Conservation (phyloP, 345 rosid genomes). For the Acer saccharum region DNA sequence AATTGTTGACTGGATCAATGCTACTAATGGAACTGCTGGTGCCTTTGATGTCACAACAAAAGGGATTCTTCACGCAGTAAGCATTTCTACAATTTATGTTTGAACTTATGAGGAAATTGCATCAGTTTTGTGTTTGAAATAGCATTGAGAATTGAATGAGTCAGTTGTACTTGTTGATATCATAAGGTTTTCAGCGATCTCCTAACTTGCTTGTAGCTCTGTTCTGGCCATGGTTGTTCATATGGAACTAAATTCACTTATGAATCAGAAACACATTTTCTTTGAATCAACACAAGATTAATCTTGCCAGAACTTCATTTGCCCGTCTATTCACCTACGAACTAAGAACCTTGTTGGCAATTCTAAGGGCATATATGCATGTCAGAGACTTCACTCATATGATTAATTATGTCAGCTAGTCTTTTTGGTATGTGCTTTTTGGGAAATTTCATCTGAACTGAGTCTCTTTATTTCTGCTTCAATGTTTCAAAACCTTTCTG, state of each 20-base stretch:
- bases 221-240: background rate
- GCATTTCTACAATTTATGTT: conserved; percentile 18
- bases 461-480: background rate
- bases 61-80: conserved; percentile 91
- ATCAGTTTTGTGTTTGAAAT: background rate
- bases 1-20: conserved; percentile 90
- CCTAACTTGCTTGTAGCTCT: conserved; percentile 1
- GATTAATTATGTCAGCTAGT: background rate
- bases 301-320: conserved; percentile 2
- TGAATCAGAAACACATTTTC: background rate
- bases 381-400: background rate
- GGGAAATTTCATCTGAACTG: background rate
- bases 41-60: conserved; percentile 99
- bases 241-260: background rate
- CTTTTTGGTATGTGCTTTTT: background rate
- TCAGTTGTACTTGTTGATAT: background rate
- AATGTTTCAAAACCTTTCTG: background rate
- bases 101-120: conserved; percentile 1
- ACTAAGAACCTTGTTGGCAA: conserved; percentile 1
- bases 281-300: background rate
- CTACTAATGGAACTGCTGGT: conserved; percentile 78
- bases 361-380: conserved; percentile 3
- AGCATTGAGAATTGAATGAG: background rate
- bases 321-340: background rate
- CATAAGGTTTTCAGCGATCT: background rate